Percentiles rank a stretch among this genome's conserved stretches.
These are phyloP conservation scores for Durio zibethinus DNA, from an alignment of 345 rosid species.

Conservation along the genomic window DNA sequence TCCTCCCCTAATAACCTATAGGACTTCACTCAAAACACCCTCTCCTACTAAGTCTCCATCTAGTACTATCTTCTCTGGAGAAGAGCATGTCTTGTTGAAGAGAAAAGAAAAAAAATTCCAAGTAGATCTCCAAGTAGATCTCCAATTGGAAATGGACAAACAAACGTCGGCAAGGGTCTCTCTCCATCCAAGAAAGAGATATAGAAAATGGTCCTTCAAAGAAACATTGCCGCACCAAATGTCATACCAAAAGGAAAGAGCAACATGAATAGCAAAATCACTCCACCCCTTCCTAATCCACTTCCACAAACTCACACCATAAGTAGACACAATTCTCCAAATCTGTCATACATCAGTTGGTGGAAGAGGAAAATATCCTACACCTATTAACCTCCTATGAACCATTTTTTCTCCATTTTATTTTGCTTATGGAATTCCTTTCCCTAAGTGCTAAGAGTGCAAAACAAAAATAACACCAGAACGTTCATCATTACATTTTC, in stretches of 20 bases:
- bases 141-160: not conserved
- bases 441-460: too few relatives aligned
- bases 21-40: not conserved
- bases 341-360: not conserved
- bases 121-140: not conserved
- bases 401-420: not conserved
- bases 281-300: not conserved
- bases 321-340: not conserved
- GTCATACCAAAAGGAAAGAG: not conserved
- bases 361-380: not conserved
- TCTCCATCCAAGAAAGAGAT: not conserved
- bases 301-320: not conserved
- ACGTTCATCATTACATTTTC: not conserved
- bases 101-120: too few relatives aligned
- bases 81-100: too few relatives aligned
- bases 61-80: not conserved
- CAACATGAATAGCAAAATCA: not conserved
- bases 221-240: not conserved
- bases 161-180: not conserved
- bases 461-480: not conserved
- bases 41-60: not conserved
- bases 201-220: not conserved
- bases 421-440: not conserved
- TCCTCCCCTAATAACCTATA: not conserved
- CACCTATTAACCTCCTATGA: not conserved